phyloP scores from a whole-genome alignment of 345 rosid genomes.

The Stellera chamaejasme region DNA sequence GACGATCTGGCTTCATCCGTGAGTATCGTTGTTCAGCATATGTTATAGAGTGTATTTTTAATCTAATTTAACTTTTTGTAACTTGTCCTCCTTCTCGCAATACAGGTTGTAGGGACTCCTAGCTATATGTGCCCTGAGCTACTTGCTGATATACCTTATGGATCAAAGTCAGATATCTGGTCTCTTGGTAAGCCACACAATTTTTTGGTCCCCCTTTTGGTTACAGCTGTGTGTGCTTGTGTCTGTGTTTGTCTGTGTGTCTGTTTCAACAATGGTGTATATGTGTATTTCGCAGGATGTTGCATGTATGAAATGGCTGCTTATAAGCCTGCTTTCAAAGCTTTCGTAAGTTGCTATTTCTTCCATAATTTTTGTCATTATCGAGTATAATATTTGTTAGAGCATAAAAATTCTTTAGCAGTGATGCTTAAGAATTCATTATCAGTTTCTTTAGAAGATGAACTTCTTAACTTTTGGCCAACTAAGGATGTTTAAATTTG shows the following conservation, averaged over 20 bases:
- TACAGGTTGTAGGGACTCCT: constrained; percentile 95
- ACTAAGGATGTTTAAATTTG: too few relatives aligned
- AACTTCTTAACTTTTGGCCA: too few relatives aligned
- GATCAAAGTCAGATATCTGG: constrained; percentile 99
- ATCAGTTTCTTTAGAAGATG: too few relatives aligned
- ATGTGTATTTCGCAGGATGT: constrained; percentile 50
- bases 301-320: constrained; percentile 93
- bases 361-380: background rate
- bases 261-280: too few relatives aligned
- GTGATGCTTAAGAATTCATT: too few relatives aligned
- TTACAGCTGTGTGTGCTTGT: background rate
- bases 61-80: constrained; percentile 1
- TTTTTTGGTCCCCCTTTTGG: background rate
- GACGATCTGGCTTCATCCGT: constrained; percentile 97
- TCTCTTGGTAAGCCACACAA: constrained; percentile 55
- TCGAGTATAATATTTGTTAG: too few relatives aligned
- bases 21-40: constrained; percentile 21
- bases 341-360: constrained; percentile 60
- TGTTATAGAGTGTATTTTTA: constrained; percentile 3
- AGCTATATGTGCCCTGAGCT: constrained; percentile 99
- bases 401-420: too few relatives aligned
- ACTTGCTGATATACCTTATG: constrained; percentile 95
- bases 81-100: constrained; percentile 7
- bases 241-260: constrained; percentile 1
- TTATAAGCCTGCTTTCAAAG: constrained; percentile 87